These are phyloP conservation scores for Diaporthe citriasiana DNA, from an alignment of 2,329 filamentous ascomycete genomes.

Conservation along the genomic window DNA sequence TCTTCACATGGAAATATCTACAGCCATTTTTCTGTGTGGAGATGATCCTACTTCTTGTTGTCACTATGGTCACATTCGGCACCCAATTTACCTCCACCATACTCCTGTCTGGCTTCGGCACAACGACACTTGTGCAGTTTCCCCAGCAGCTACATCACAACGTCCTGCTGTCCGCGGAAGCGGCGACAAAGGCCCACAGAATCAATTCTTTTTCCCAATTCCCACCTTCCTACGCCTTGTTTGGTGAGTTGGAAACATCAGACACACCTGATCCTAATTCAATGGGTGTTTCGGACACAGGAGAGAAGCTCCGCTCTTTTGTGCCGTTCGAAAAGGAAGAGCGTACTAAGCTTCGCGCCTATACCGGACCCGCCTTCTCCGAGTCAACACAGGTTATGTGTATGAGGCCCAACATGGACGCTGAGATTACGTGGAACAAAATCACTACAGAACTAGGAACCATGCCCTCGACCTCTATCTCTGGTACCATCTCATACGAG, in stretches of 20 bases:
- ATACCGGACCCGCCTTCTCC: neutral
- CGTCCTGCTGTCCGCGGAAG: neutral
- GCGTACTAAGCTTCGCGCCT: neutral
- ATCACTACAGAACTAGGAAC: neutral
- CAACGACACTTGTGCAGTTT: neutral
- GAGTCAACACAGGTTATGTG: neutral
- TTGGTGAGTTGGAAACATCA: neutral
- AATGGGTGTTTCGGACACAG: neutral
- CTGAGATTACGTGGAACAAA: neutral
- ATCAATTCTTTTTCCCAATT: neutral
- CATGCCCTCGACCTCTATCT: neutral
- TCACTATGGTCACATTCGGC: neutral
- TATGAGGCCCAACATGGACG: neutral
- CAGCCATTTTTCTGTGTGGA: neutral
- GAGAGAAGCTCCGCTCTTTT: neutral
- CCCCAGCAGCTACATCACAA: neutral
- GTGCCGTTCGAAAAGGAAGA: neutral
- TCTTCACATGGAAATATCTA: neutral
- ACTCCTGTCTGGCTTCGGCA: neutral
- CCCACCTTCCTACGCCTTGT: neutral
- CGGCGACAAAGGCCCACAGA: neutral
- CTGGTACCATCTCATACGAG: neutral
- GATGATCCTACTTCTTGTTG: neutral
- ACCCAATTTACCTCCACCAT: conserved; percentile 1
- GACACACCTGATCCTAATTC: neutral